Percentiles rank a stretch among this genome's conserved stretches.
phyloP scores from a whole-genome alignment of 805 yeast species.

The Wickerhamiella australiensis region DNA sequence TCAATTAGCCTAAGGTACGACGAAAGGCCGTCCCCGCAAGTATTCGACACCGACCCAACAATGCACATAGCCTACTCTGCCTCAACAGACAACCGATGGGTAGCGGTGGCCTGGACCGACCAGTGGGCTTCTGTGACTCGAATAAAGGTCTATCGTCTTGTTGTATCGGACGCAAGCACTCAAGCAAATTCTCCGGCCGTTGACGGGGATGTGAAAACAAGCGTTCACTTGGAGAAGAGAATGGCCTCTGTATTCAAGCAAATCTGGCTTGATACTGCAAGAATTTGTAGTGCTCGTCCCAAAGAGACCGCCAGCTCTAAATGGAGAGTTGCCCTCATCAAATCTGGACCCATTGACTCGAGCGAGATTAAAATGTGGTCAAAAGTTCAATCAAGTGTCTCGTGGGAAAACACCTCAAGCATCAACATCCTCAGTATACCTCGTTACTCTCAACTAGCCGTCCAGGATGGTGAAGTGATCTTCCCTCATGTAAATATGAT shows the following conservation, averaged over 20 bases:
- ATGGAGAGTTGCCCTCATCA: constrained; percentile 30
- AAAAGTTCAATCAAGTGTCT: neutral
- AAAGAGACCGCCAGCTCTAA: constrained; percentile 7
- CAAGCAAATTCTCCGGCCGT: neutral
- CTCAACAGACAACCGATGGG: constrained; percentile 71
- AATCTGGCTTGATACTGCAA: constrained; percentile 16
- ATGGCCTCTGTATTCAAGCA: constrained; percentile 16
- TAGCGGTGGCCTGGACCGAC: constrained; percentile 81
- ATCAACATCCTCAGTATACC: constrained; percentile 16
- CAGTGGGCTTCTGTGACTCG: constrained; percentile 56
- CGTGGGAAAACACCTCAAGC: constrained; percentile 1
- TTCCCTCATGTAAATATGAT: constrained; percentile 11
- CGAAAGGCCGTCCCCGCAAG: constrained; percentile 15
- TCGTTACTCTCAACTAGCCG: constrained; percentile 3
- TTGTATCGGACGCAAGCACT: neutral
- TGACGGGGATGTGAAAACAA: neutral
- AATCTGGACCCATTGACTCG: constrained; percentile 28
- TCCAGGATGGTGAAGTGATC: constrained; percentile 9
- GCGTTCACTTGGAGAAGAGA: neutral
- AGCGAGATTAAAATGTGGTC: constrained; percentile 27
- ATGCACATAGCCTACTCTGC: constrained; percentile 79
- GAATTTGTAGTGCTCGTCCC: constrained; percentile 11
- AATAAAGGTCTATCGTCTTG: constrained; percentile 39
- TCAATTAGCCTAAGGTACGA: constrained; percentile 21
- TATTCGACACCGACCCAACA: constrained; percentile 56